Conservation (phyloP, 2,329 filamentous ascomycete species). For the Pseudonectria foliicola region DNA sequence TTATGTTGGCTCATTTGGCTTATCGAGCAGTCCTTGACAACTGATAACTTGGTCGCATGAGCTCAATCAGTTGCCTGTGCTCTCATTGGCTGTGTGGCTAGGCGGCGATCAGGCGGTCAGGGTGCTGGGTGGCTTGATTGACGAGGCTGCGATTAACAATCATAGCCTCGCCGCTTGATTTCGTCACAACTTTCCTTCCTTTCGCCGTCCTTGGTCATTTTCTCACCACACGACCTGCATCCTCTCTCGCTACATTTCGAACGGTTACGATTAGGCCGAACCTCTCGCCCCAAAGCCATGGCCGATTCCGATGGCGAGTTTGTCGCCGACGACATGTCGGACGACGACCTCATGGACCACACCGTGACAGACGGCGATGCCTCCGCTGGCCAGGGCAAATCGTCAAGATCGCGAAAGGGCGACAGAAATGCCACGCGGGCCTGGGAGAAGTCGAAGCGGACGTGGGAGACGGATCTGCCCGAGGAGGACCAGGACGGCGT, state of each 20-base stretch:
- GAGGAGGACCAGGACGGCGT: constrained; percentile 70
- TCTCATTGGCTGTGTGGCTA: constrained; percentile 11
- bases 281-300: constrained; percentile 36
- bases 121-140: too few species aligned
- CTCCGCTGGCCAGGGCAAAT: constrained; percentile 22
- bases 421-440: constrained; percentile 43
- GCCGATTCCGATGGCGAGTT: constrained; percentile 69
- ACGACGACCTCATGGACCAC: constrained; percentile 54
- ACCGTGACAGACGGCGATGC: constrained; percentile 34
- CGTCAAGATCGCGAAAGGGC: constrained; percentile 24
- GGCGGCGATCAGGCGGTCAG: background rate
- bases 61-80: constrained; percentile 1
- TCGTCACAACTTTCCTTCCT: constrained; percentile 9
- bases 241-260: background rate
- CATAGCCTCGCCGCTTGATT: constrained; percentile 21
- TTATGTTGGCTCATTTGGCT: too few species aligned
- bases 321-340: constrained; percentile 54
- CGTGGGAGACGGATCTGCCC: constrained; percentile 63
- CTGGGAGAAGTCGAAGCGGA: constrained; percentile 61
- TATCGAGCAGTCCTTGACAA: too few species aligned
- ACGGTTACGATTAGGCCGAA: background rate
- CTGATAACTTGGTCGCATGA: background rate
- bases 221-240: background rate
- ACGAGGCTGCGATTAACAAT: constrained; percentile 17
- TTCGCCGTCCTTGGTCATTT: constrained; percentile 1